Percentiles rank a stretch among this genome's conserved stretches.
These are phyloP conservation scores for Boletus insuetus DNA, from an alignment of 768 basidiomycete genomes.

Conservation along the genomic window DNA sequence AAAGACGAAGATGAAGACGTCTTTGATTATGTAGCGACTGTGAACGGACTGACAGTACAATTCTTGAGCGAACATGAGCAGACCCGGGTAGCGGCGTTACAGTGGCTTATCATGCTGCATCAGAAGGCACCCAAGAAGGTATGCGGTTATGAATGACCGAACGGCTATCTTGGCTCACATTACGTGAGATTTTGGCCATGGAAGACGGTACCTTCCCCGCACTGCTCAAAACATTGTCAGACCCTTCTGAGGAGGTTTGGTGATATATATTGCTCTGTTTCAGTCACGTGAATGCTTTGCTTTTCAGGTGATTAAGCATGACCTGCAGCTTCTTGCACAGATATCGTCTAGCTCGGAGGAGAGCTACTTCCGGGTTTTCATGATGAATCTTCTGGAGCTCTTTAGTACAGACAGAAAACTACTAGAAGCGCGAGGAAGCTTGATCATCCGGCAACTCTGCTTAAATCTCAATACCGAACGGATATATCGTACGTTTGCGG, in stretches of 20 bases:
- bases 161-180: neutral
- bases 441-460: constrained; percentile 95
- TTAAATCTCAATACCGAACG: constrained; percentile 91
- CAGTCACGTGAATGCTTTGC: neutral
- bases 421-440: constrained; percentile 86
- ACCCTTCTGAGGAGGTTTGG: constrained; percentile 88
- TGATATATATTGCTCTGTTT: neutral
- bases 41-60: constrained; percentile 88
- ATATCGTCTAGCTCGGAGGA: constrained; percentile 96
- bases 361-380: constrained; percentile 91
- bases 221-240: constrained; percentile 91
- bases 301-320: constrained; percentile 87
- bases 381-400: constrained; percentile 90
- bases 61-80: constrained; percentile 97
- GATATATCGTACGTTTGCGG: constrained; percentile 94
- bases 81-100: constrained; percentile 90
- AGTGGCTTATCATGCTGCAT: constrained; percentile 98
- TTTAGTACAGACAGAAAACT: constrained; percentile 93
- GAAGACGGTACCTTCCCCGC: constrained; percentile 98
- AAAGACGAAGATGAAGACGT: constrained; percentile 63
- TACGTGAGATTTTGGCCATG: constrained; percentile 80
- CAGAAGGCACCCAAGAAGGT: constrained; percentile 97
- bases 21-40: constrained; percentile 91
- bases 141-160: neutral
- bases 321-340: constrained; percentile 92